Base-by-base conservation (phyloP, 1,284 basidiomycete genomes). In the Irpex sp. region DNA sequence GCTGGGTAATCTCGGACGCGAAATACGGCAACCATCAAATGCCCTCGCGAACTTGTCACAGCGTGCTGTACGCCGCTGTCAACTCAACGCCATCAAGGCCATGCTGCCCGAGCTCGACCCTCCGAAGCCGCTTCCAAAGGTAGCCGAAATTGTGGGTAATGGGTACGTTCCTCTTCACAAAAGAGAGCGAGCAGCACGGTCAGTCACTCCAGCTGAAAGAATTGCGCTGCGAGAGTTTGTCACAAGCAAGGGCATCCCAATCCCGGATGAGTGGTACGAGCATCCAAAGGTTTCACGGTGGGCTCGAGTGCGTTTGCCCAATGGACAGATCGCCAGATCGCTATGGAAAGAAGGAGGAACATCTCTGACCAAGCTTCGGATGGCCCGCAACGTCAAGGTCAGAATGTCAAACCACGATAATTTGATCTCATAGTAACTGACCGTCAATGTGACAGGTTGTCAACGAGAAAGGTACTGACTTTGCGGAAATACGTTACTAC, bases 271-370 rank as follows among this genome's bases (percentile, higher is more conserved):
- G 5, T 60, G 57, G 58, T 11, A 21, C 3, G 17, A 50, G 19
- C n/a, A 57, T 37, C 57, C 61, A 7, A 15, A 33, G 35, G n/a
- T 67, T 4, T 4, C 3, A 26, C 13, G 67, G 5, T 76, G 72
- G 74, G 72, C 72, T 11, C 65, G 70, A 1, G 43, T 75, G 6
- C 58, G 51, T 1, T 64, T 76, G 11, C 73, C 75, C 0, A 75
- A 68, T 65, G 71, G 71, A 0, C 74, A 76, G 37, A 67, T 71
- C 43, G 71, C 70, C 1, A 64, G 72, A 0, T 69, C 68, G 1
- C 11, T 31, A 2, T 75, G 72, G 71, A 68, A 65, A 37, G 74
- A 75, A 57, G 31, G 5, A 6, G 36, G 54, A 4, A 66, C 66
- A 50, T 3, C 57, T 1, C 35, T 60, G 9, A 13, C 35, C 1